Base-by-base conservation (phyloP, 1,284 basidiomycete species). In the Marasmius tenuissimus region DNA sequence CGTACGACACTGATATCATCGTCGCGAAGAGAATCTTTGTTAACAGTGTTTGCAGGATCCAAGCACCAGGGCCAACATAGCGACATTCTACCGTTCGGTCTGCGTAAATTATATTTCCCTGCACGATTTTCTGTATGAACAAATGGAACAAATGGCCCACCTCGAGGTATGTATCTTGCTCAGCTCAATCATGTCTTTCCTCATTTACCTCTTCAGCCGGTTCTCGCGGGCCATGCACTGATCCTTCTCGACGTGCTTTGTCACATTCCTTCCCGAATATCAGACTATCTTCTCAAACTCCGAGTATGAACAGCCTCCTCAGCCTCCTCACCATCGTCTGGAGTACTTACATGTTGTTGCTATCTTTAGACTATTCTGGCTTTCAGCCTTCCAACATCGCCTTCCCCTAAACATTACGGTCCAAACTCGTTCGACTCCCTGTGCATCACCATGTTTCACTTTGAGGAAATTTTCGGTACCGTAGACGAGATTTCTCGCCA, bases 401-500 rank as follows among this genome's bases (percentile, higher is more conserved):
- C 65, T 16, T 39, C 57, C 9, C 50, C 53, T 35, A 10, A 14
- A 8, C 9, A 11, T 20, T 47, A n/a, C 14, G n/a, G n/a, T 47
- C 27, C 39, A 27, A 48, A 18, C 37, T 63, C 66, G 8, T 75
- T 74, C 65, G 71, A 77, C 59, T 59, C 68, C 11, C 71, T 77
- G 9, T 77, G 77, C 59, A 64, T 58, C 49, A 67, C 71, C 27
- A 66, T 71, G 18, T 70, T 72, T 52, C 65, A 71, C n/a, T 63
- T 75, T 47, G 62, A 58, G 12, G 70, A 74, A 40, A 69, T 75
- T 20, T 69, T 71, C 1, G 65, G 69, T 33, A 71, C 70, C 16
- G 72, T 78, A 52, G 65, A 74, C 59, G 75, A 78, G 65, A 73
- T 74, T 50, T 74, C 75, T 12, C 59, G 56, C 45, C 72, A 76